These are phyloP conservation scores for Porphyrellus cyaneotinctus DNA, from an alignment of 768 basidiomycete genomes.

Conservation along the genomic window DNA sequence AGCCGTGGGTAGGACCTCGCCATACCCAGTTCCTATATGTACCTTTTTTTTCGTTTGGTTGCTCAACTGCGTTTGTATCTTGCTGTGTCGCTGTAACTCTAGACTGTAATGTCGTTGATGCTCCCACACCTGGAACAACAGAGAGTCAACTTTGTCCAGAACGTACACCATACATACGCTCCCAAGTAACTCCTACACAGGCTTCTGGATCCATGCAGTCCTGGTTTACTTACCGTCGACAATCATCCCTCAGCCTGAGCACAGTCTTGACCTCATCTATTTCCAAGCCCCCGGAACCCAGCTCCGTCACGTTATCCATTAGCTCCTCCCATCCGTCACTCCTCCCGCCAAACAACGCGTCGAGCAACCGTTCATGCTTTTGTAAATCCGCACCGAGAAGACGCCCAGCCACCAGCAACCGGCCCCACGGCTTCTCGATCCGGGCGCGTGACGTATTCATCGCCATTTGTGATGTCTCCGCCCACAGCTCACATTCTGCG, in stretches of 20 bases:
- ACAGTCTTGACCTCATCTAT: constrained; percentile 59
- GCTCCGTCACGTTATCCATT: constrained; percentile 40
- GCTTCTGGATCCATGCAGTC: background rate
- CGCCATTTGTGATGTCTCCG: constrained; percentile 67
- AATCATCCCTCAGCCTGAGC: constrained; percentile 45
- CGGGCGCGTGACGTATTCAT: constrained; percentile 45
- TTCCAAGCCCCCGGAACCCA: constrained; percentile 59
- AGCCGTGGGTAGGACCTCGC: background rate
- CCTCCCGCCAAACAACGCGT: constrained; percentile 14
- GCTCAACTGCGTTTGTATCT: constrained; percentile 1
- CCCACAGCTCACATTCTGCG: constrained; percentile 79
- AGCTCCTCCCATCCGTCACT: constrained; percentile 49
- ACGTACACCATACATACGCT: no score
- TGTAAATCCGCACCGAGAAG: constrained; percentile 55
- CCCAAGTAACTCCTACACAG: no score
- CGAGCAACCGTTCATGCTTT: constrained; percentile 30
- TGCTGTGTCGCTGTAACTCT: background rate
- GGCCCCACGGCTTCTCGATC: constrained; percentile 74
- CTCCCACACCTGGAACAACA: background rate
- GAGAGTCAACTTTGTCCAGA: no score
- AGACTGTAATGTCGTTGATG: background rate
- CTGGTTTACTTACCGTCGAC: constrained; percentile 13
- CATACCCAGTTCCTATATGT: background rate
- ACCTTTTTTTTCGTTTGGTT: background rate
- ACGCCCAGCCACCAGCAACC: constrained; percentile 64